A percentile compares a stretch with the other conserved stretches of the same genome.
These are phyloP conservation scores for Grigorovia jiainica DNA, from an alignment of 805 yeast genomes.

Conservation along the genomic window DNA sequence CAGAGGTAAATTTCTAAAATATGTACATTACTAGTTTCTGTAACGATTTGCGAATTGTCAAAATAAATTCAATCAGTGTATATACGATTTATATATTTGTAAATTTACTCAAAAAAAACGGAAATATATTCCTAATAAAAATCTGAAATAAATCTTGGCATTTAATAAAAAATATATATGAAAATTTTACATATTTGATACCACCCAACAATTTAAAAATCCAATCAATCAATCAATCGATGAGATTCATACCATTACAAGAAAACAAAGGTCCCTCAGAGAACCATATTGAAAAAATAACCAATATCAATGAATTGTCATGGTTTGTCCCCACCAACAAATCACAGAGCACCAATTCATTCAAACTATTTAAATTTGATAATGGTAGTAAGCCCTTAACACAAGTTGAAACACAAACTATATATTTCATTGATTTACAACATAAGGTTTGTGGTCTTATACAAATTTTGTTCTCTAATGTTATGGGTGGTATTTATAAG, in stretches of 20 bases:
- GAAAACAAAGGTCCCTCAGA: constrained; percentile 2
- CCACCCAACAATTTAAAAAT: too few relatives aligned
- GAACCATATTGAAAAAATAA: not conserved
- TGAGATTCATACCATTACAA: constrained; percentile 2
- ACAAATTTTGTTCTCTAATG: constrained; percentile 42
- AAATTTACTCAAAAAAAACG: too few relatives aligned
- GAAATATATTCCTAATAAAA: too few relatives aligned
- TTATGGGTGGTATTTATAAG: constrained; percentile 41
- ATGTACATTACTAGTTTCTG: too few relatives aligned
- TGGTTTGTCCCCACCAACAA: constrained; percentile 4
- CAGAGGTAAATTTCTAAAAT: too few relatives aligned
- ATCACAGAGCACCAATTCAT: constrained; percentile 8
- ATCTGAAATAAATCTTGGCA: too few relatives aligned
- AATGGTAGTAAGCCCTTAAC: constrained; percentile 12
- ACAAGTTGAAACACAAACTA: constrained; percentile 46
- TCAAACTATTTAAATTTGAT: not conserved
- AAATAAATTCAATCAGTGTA: too few relatives aligned
- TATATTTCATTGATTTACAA: constrained; percentile 40
- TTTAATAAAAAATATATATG: too few relatives aligned
- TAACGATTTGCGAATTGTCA: too few relatives aligned
- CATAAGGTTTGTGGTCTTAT: constrained; percentile 39
- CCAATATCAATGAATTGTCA: constrained; percentile 2
- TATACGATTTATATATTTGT: too few relatives aligned
- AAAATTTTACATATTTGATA: too few relatives aligned
- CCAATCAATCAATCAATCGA: not conserved